These are phyloP conservation scores for Tetrahymena malaccensis DNA, from an alignment of 73 alveolate species.

Conservation along the genomic window DNA sequence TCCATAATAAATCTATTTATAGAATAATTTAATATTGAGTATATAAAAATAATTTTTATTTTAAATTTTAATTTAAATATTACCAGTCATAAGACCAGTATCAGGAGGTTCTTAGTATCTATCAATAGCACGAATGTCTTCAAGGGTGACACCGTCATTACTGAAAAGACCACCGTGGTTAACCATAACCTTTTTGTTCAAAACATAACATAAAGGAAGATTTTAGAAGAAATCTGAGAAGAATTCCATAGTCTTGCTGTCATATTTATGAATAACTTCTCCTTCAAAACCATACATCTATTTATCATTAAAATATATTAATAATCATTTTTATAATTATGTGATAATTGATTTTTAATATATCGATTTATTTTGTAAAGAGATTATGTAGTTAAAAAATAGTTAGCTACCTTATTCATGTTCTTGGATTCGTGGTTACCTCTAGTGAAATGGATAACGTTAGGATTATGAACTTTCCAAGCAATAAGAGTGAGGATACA, in stretches of 20 bases:
- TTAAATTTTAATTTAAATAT: not conserved
- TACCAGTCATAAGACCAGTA: slow-evolving; percentile 71
- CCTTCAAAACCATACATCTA: slow-evolving; percentile 93
- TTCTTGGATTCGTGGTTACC: slow-evolving; percentile 95
- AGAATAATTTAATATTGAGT: too few species aligned
- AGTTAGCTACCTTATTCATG: slow-evolving; percentile 49
- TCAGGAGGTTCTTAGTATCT: slow-evolving; percentile 93
- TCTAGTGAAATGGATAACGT: slow-evolving; percentile 86
- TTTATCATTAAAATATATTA: not conserved
- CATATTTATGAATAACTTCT: slow-evolving; percentile 91
- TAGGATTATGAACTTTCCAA: slow-evolving; percentile 90
- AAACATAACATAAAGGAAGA: slow-evolving; percentile 87
- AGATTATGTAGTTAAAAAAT: not conserved
- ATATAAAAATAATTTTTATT: too few species aligned
- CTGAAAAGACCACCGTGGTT: slow-evolving; percentile 97
- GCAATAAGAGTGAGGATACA: slow-evolving; percentile 80
- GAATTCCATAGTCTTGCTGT: slow-evolving; percentile 66
- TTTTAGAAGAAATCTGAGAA: slow-evolving; percentile 74
- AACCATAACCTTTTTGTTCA: slow-evolving; percentile 83
- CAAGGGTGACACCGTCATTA: slow-evolving; percentile 90
- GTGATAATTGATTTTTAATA: not conserved
- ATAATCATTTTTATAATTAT: not conserved
- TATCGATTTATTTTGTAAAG: not conserved
- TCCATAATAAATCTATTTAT: slow-evolving; percentile 63
- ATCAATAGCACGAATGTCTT: slow-evolving; percentile 71